Evolutionary conservation across 352 stramenopile species (phyloP).

Genomic region (Globisporangium mamillatum): DNA sequence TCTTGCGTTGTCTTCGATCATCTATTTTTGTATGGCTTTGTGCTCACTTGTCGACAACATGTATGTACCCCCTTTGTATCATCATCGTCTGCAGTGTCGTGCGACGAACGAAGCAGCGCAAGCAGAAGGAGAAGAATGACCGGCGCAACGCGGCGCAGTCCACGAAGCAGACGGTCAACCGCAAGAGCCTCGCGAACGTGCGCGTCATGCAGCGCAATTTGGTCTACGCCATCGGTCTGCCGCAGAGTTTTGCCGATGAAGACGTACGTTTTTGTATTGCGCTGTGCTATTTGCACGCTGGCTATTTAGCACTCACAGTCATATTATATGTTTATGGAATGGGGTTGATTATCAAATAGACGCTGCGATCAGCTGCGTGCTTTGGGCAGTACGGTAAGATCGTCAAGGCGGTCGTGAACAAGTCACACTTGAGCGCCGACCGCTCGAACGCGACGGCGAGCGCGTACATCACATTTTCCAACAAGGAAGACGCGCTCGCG

Average conservation of each 20-base stretch:
- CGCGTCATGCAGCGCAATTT: constrained; percentile 93
- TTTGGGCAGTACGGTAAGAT: constrained; percentile 95
- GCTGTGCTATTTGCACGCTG: not conserved
- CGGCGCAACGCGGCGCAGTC: constrained; percentile 51
- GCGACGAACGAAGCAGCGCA: constrained; percentile 75
- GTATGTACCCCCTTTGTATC: constrained; percentile 1
- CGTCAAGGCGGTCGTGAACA: constrained; percentile 92
- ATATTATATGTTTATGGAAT: not conserved
- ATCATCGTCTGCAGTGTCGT: constrained; percentile 42
- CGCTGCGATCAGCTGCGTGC: constrained; percentile 82
- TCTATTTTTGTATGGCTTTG: not conserved
- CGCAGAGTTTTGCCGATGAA: constrained; percentile 81
- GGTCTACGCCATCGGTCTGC: constrained; percentile 94
- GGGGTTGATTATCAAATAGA: constrained; percentile 22
- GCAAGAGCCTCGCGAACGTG: constrained; percentile 86
- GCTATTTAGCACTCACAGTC: not conserved
- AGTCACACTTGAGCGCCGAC: constrained; percentile 68
- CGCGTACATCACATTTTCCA: constrained; percentile 93
- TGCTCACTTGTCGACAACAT: not conserved
- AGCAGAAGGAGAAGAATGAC: constrained; percentile 84
- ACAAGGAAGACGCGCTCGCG: constrained; percentile 87
- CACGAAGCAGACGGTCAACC: constrained; percentile 45
- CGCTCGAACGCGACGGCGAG: constrained; percentile 75
- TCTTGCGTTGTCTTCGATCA: constrained; percentile 13
- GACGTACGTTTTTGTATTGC: constrained; percentile 31